Evolutionary conservation across 441 rosid species (phyloP), one percentile per base, ranked within the genome.

Genomic region (Oxalis stricta): DNA sequence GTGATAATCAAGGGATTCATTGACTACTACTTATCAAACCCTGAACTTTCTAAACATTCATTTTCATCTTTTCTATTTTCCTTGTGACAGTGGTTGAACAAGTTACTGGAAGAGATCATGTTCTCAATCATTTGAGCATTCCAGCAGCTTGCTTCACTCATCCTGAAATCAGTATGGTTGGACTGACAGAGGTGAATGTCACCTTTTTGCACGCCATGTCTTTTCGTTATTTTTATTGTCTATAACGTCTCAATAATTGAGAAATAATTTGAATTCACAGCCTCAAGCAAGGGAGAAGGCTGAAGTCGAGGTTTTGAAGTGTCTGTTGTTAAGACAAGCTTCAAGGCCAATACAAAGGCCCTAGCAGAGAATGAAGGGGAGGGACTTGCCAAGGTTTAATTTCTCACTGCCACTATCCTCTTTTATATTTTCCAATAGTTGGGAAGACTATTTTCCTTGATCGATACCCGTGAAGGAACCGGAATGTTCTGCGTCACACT

Each of bases 101-200:
- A 80, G 82, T 89, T 37, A 75, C 82, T 1, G 94, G 98, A 56
- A 75, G 67, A 64, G 96, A 85, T 77, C 81, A 78, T 18, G 80
- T 89, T 49, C 86, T 89, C 38, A 89, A 85, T 63, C 98, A 89
- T 76, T 69, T 76, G 38, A 80, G 93, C 56, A 73, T 89, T 58
- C 98, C 98, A 20, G 98, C 98, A 36, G 98, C 98, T 58, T 89
- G 98, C 55, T 89, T 89, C 76, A 89, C 98, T 34, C 96, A 85
- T 65, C 98, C 98, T 50, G 96, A 89, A 68, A 89, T 89, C 71
- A 89, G 96, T 38, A 82, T 89, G 96, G 98, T 89, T 59, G 96
- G 94, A 61, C 58, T 85, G 60, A 89, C 98, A 21, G 96, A 89
- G 84, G 97, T 84, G 50, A 48, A 28, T 63, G 45, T 48, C 19